Evolutionary conservation across 257 asterid species (phyloP).

Genomic region (Mitragyna speciosa): DNA sequence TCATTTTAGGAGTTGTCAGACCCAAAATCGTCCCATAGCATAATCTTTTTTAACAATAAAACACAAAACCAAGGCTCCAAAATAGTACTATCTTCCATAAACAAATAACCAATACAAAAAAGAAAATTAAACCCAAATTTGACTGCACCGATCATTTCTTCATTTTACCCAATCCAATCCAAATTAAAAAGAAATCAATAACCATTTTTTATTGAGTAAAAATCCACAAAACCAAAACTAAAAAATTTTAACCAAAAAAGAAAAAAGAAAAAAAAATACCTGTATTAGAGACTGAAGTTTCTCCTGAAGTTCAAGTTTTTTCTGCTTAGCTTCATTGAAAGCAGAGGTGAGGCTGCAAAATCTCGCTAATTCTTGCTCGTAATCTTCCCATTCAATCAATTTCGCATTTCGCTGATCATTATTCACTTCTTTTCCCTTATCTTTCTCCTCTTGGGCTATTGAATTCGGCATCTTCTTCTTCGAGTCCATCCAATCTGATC

Average conservation of each 20-base stretch:
- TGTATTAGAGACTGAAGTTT: conserved; percentile 58
- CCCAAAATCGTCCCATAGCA: background rate
- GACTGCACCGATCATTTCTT: background rate
- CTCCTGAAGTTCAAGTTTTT: conserved; percentile 54
- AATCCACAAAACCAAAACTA: background rate
- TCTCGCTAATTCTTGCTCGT: conserved; percentile 81
- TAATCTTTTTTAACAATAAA: no score
- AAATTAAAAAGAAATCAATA: background rate
- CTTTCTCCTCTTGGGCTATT: conserved; percentile 6
- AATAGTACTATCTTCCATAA: background rate
- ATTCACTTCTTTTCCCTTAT: conserved; percentile 5
- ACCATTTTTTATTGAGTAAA: background rate
- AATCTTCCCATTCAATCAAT: conserved; percentile 84
- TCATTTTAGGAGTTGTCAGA: background rate
- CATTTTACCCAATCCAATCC: background rate
- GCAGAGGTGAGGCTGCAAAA: conserved; percentile 82
- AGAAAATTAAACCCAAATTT: background rate
- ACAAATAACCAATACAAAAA: background rate
- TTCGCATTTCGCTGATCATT: conserved; percentile 38
- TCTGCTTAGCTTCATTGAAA: conserved; percentile 58
- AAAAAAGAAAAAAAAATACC: conserved; percentile 32
- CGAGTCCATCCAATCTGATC: conserved; percentile 16
- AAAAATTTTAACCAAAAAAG: no score
- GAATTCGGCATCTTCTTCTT: conserved; percentile 24
- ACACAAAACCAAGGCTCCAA: background rate